Conservation (phyloP, 352 stramenopile species). For the Globisporangium alternatum region DNA sequence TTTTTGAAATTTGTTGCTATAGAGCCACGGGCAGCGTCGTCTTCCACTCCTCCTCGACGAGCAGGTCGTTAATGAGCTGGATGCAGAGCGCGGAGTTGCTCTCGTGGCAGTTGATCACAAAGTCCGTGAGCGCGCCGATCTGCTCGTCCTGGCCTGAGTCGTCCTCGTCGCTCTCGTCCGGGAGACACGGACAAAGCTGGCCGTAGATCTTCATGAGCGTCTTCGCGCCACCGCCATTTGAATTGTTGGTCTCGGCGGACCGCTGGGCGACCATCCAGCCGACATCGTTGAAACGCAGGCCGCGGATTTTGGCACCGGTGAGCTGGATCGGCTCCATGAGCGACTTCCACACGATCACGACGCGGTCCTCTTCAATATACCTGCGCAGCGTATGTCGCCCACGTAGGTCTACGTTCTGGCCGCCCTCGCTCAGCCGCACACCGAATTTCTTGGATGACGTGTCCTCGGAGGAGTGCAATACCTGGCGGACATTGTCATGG, state of each 20-base stretch:
- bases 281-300: slow-evolving; percentile 30
- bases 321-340: slow-evolving; percentile 38
- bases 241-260: background rate
- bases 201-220: slow-evolving; percentile 16
- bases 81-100: slow-evolving; percentile 25
- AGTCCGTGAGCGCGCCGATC: slow-evolving; percentile 33
- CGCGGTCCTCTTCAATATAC: slow-evolving; percentile 25
- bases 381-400: slow-evolving; percentile 43
- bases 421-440: slow-evolving; percentile 5
- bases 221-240: background rate
- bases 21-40: slow-evolving; percentile 13
- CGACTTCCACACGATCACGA: slow-evolving; percentile 49
- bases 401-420: slow-evolving; percentile 31
- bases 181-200: slow-evolving; percentile 9
- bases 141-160: slow-evolving; percentile 29
- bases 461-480: slow-evolving; percentile 1
- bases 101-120: slow-evolving; percentile 36
- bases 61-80: slow-evolving; percentile 31
- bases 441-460: slow-evolving; percentile 10
- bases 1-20: background rate
- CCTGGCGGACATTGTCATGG: background rate
- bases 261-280: slow-evolving; percentile 26
- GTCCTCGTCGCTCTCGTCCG: slow-evolving; percentile 18
- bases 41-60: slow-evolving; percentile 50
- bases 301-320: slow-evolving; percentile 26